Evolutionary conservation across 148 eudicot genomes (phyloP), one percentile per base, ranked within the genome.

Genomic region (Beta vulgaris): DNA sequence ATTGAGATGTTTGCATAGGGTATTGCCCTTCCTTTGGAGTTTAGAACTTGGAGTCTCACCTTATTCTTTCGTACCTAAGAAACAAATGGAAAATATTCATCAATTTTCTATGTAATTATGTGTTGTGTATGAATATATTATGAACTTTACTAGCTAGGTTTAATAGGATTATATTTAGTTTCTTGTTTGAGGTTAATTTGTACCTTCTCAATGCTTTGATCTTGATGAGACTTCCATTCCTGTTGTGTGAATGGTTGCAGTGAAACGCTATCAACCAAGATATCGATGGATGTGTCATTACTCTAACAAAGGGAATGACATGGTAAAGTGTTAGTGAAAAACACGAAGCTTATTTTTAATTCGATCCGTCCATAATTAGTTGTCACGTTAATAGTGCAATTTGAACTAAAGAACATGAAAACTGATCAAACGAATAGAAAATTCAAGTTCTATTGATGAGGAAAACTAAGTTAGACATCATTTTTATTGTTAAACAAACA

Each of bases 151-250:
- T n/a, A n/a, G n/a, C 57, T 51, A 51, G 57, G 19, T 48, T 1
- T 48, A 21, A 15, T 4, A 14, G 23, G 55, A 48, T 1, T 48
- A n/a, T n/a, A n/a, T n/a, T n/a, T n/a, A n/a, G n/a, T 48, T 18
- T 48, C 36, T 3, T 35, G 37, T 40, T 18, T 59, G 10, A 28
- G 23, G 21, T 25, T 16, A 0, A 46, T 13, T 21, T 0, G 19
- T 72, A 91, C 97, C 91, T 85, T 90, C 32, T 87, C 82, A 51
- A 87, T 82, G 85, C 84, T 86, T 68, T 85, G 80, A 35, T 83
- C 74, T 75, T 83, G 97, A 65, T 90, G 95, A 70, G 90, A 89
- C 75, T 65, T 85, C 98, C 98, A 93, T 60, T 93, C 84, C 48
- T 87, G 76, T 43, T 86, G 39, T n/a, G 93, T 91, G 28, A 93